Percentiles rank a stretch among this genome's conserved stretches.
Evolutionary conservation across 257 asterid species (phyloP).

Genomic region (Mentha longifolia): DNA sequence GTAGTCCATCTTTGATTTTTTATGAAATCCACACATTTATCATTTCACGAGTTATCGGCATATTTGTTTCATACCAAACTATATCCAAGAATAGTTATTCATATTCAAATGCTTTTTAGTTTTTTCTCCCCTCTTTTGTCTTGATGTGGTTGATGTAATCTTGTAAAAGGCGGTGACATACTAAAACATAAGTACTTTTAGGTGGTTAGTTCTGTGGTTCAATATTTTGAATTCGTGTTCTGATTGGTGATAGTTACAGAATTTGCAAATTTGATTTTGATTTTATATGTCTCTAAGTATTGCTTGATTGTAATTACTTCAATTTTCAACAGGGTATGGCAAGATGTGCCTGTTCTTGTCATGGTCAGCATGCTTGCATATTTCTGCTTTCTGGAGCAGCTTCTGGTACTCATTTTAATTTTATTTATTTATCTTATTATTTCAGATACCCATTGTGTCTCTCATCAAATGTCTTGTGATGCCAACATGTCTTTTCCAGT

Average conservation of each 20-base stretch:
- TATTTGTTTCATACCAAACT: no score
- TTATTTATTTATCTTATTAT: slow-evolving; percentile 27
- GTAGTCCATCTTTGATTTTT: no score
- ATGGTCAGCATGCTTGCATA: slow-evolving; percentile 98
- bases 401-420: slow-evolving; percentile 64
- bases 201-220: background rate
- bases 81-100: no score
- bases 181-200: no score
- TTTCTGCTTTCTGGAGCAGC: slow-evolving; percentile 98
- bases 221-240: background rate
- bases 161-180: no score
- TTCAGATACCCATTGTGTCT: slow-evolving; percentile 25
- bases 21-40: no score
- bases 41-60: no score
- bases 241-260: background rate
- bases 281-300: slow-evolving; percentile 1
- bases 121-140: no score
- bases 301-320: slow-evolving; percentile 23
- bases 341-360: slow-evolving; percentile 92
- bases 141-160: no score
- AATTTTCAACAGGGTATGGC: slow-evolving; percentile 75
- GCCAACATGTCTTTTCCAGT: slow-evolving; percentile 11
- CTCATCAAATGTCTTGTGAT: slow-evolving; percentile 18
- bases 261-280: background rate
- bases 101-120: no score